Evolutionary conservation across 176 grass and related monocot genomes (phyloP).

Genomic region (Hordeum vulgare): MorexV3_pseudomolecules_assembly NC_058519.1:26469177-26469676

Average conservation of each 20-base stretch:
- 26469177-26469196: neutral
- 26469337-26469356: neutral
- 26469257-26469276: neutral
- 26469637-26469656: too few species aligned
- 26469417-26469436: too few species aligned
- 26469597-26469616: neutral
- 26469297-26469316: neutral
- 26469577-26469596: slow-evolving; percentile 52
- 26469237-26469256: neutral
- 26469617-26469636: too few species aligned
- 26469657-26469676: too few species aligned
- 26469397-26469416: too few species aligned
- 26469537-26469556: neutral
- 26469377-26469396: neutral
- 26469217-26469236: neutral
- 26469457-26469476: too few species aligned
- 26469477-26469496: neutral
- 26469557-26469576: slow-evolving; percentile 53
- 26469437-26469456: too few species aligned
- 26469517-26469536: neutral
- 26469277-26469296: neutral
- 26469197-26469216: neutral
- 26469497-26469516: neutral
- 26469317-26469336: neutral
- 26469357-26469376: neutral